Evolutionary conservation across 106 monocot genomes (phyloP), one percentile per base, ranked within the genome.

Genomic region (Narthecium ossifragum): DNA sequence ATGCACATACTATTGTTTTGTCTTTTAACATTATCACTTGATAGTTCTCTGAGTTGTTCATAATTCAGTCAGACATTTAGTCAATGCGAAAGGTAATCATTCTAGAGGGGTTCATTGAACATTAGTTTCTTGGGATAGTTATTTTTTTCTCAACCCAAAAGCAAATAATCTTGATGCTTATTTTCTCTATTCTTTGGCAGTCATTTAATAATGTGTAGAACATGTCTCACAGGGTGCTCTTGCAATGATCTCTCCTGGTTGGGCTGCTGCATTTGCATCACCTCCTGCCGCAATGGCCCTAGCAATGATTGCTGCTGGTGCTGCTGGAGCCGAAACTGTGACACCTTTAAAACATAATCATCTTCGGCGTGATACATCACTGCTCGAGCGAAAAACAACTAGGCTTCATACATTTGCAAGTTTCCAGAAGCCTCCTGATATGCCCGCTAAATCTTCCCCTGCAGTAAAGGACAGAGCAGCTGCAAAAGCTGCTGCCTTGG

Each of bases 221-320:
- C n/a, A n/a, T n/a, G 5, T 41, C 10, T 12, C 36, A 8, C 25
- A 98, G 98, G 98, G 83, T 77, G 87, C 98, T 65, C 70, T 91
- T 70, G 76, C 78, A 37, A 98, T 98, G 87, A 80, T 91, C 72
- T 76, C 98, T 2, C 74, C 98, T 74, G 87, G 87, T 1, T 98
- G 98, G 98, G 87, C 98, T 60, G 91, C 98, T 67, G 91, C 84
- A 62, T 98, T 98, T 82, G 98, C 98, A 45, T 98, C 98, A 40
- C 98, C 98, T 75, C 98, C 98, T 59, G 84, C 84, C 74, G 98
- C 98, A 26, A 81, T 98, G 98, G 91, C 98, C 40, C 70, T 98
- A 69, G 98, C 98, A 66, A 98, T 98, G 87, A 81, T 91, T 78
- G 98, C 98, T 69, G 98, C 98, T 49, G 98, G 98, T 53, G 76